Conservation (phyloP, 2,329 filamentous ascomycete genomes). For the Diaporthe ampelina region DNA sequence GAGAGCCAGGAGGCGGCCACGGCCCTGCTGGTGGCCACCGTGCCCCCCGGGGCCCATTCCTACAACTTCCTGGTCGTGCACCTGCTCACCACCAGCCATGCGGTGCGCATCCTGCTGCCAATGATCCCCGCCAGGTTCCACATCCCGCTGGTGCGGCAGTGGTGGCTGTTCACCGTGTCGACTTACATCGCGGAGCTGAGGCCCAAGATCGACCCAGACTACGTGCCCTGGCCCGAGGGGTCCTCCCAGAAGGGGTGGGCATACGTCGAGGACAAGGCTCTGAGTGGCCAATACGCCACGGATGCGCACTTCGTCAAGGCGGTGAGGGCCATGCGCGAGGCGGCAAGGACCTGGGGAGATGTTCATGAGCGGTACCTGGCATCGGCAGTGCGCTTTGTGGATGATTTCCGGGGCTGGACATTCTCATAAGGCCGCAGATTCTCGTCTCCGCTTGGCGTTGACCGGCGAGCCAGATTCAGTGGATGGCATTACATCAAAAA, state of each 20-base stretch:
- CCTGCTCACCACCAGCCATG: conserved; percentile 87
- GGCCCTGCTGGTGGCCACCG: conserved; percentile 73
- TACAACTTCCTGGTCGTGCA: conserved; percentile 91
- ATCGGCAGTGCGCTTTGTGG: conserved; percentile 78
- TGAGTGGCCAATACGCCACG: conserved; percentile 75
- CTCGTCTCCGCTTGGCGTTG: neutral
- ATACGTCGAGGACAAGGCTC: conserved; percentile 78
- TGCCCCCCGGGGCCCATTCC: conserved; percentile 68
- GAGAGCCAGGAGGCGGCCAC: conserved; percentile 75
- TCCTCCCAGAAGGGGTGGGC: conserved; percentile 80
- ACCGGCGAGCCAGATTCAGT: neutral
- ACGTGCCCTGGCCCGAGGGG: conserved; percentile 68
- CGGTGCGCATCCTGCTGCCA: conserved; percentile 87
- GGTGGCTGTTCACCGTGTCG: conserved; percentile 87
- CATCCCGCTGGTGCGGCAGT: conserved; percentile 81
- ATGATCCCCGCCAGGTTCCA: conserved; percentile 81
- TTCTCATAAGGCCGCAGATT: conserved; percentile 46
- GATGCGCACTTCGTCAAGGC: conserved; percentile 91
- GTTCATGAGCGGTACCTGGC: conserved; percentile 74
- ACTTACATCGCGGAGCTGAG: conserved; percentile 83
- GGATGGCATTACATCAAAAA: neutral
- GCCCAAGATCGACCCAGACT: conserved; percentile 78
- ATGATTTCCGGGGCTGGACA: conserved; percentile 80
- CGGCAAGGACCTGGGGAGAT: conserved; percentile 81
- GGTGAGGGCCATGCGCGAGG: conserved; percentile 81